Evolutionary conservation across 768 basidiomycete genomes (phyloP), one percentile per base, ranked within the genome.

Genomic region (Leucosporidium scottii): DNA sequence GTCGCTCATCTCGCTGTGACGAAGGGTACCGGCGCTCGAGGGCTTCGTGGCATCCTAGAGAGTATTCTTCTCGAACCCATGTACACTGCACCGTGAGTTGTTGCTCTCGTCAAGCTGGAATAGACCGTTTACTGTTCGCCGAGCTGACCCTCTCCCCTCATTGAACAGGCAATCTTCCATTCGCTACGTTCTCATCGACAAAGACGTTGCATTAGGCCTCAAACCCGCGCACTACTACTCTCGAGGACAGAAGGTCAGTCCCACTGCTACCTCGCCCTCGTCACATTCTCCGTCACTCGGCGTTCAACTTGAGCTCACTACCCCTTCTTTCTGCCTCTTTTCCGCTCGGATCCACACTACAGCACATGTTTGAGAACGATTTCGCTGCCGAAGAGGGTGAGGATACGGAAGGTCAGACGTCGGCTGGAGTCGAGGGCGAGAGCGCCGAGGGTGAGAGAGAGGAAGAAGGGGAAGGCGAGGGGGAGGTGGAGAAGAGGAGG

Each of bases 11-110:
- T 85, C 70, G 92, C 93, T 0, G 80, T 83, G 13, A 85, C 87
- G 73, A 82, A 91, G 68, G 93, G 92, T 4, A 91, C 91, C 34
- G 94, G 93, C 27, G 93, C 93, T 7, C 81, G 93, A 77, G 91
- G 92, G 17, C 79, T 98, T 70, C 82, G 92, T 72, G 89, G 92
- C 5, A 90, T 96, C 55, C 86, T 97, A 87, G 93, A 96, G 79
- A 77, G 82, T 27, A 77, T 93, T 4, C 79, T 98, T 59, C 80
- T 93, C 58, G 91, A 97, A 59, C 82, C 91, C 0, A 96, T 96
- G 93, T 94, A 90, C 66, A 76, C 77, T 23, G 71, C 76, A 8
- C 79, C 79, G 8, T 75, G 70, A n/a, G 66, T 67, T 20, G 4
- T 34, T 4, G 10, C 4, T 10, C 34, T 34, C 34, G n/a, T n/a